Evolutionary conservation across 2,329 filamentous ascomycete genomes (phyloP).

Genomic region (Colletotrichum truncatum): DNA sequence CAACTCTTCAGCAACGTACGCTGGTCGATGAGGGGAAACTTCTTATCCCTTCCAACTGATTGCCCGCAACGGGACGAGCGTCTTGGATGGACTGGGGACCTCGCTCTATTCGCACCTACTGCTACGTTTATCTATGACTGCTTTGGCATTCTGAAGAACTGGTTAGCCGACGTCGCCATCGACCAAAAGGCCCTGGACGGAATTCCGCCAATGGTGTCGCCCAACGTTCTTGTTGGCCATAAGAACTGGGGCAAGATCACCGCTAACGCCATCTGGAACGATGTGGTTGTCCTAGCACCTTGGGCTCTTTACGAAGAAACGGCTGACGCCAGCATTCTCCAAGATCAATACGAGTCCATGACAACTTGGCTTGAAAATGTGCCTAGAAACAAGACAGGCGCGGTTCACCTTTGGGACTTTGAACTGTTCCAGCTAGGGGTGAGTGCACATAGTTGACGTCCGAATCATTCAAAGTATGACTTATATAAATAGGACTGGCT

Average conservation of each 20-base stretch:
- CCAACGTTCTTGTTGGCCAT: constrained; percentile 33
- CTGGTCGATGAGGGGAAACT: constrained; percentile 27
- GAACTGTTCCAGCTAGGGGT: constrained; percentile 3
- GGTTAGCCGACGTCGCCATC: constrained; percentile 23
- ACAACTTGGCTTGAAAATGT: neutral
- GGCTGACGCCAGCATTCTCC: neutral
- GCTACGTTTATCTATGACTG: constrained; percentile 15
- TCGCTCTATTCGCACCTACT: constrained; percentile 18
- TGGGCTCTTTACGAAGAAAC: constrained; percentile 22
- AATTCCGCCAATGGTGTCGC: constrained; percentile 42
- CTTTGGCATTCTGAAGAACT: constrained; percentile 13
- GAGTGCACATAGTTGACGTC: neutral
- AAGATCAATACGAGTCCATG: constrained; percentile 16
- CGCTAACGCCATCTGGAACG: constrained; percentile 30
- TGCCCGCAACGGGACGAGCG: constrained; percentile 29
- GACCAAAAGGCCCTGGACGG: constrained; percentile 43
- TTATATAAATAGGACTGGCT: constrained; percentile 38
- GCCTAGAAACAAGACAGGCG: neutral
- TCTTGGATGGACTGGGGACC: constrained; percentile 20
- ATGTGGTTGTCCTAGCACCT: constrained; percentile 13
- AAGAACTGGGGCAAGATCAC: constrained; percentile 23
- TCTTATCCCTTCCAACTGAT: constrained; percentile 26
- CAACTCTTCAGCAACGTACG: constrained; percentile 11
- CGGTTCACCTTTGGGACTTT: constrained; percentile 12
- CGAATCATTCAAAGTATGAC: rapidly evolving